These are phyloP conservation scores for Rhynchospora tenuis DNA, from an alignment of 176 grass and related monocot species.

Conservation along the genomic window DNA sequence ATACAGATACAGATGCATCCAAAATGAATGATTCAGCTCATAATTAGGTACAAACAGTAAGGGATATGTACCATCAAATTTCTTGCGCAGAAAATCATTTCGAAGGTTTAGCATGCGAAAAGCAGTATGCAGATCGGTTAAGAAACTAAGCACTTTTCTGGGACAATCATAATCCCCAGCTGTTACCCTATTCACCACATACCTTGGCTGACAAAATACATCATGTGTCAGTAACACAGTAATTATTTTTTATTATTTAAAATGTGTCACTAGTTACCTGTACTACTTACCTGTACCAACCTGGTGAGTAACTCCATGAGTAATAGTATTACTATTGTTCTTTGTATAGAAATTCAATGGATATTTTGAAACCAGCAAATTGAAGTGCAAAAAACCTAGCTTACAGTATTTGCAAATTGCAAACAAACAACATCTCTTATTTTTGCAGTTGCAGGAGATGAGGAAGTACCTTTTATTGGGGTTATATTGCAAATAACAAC, in stretches of 20 bases:
- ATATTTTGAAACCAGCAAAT: neutral
- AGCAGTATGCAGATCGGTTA: slow-evolving; percentile 86
- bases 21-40: neutral
- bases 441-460: neutral
- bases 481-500: neutral
- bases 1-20: neutral
- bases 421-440: neutral
- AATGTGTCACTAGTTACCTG: neutral
- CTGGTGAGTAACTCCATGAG: neutral
- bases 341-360: neutral
- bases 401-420: neutral
- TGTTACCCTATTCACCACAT: slow-evolving; percentile 88
- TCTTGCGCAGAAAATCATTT: slow-evolving; percentile 94
- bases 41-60: neutral
- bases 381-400: neutral
- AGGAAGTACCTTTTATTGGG: neutral
- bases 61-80: slow-evolving; percentile 72
- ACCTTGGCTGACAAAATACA: slow-evolving; percentile 57
- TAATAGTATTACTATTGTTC: neutral
- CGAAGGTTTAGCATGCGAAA: slow-evolving; percentile 95
- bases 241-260: neutral
- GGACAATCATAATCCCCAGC: slow-evolving; percentile 85
- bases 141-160: slow-evolving; percentile 66
- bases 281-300: neutral
- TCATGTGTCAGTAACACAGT: neutral